Evolutionary conservation across 2,329 filamentous ascomycete genomes (phyloP), one percentile per base, ranked within the genome.

Genomic region (Cercospora sojina): DNA sequence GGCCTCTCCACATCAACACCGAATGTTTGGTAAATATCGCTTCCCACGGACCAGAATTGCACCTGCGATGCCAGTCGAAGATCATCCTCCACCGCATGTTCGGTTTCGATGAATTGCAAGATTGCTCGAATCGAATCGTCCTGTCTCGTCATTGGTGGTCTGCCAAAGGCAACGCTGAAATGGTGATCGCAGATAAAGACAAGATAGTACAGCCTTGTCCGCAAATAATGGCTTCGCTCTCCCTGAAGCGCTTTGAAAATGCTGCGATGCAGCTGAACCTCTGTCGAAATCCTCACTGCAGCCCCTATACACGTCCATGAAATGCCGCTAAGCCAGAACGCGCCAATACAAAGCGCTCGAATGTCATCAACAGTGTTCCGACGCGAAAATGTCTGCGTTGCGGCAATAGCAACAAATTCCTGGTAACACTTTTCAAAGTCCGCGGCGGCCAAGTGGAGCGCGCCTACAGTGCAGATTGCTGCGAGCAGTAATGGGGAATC

Each of bases 141-240:
- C 43, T 78, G 74, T 41, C 75, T 69, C 29, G 77, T 79, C 71
- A 80, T 73, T 5, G 78, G 78, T 7, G 78, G 78, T 51, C 78
- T 68, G 7, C 78, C 77, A 49, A 77, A 79, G 7, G 74, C 72
- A 10, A 80, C 73, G 20, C 74, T 77, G 68, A 75, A 79, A 53
- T 80, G 79, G 65, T 80, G 79, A 65, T 80, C 79, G 64, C 78
- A 79, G 4, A 80, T 68, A 60, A 77, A 80, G 7, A 80, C 76
- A n/a, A 79, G 73, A 60, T 76, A 79, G 69, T 78, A 80, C 20
- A 80, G 69, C n/a, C 78, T 69, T 2, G 78, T 77, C 7, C 77
- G 75, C 47, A 78, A 67, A 62, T 79, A 78, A 32, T 74, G 74
- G 35, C 59, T 72, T 16, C 69, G 64, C 55, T 79, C 75, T 16